Conservation (phyloP, 2,329 filamentous ascomycete species). For the Cladobotryum mycophilum region DNA sequence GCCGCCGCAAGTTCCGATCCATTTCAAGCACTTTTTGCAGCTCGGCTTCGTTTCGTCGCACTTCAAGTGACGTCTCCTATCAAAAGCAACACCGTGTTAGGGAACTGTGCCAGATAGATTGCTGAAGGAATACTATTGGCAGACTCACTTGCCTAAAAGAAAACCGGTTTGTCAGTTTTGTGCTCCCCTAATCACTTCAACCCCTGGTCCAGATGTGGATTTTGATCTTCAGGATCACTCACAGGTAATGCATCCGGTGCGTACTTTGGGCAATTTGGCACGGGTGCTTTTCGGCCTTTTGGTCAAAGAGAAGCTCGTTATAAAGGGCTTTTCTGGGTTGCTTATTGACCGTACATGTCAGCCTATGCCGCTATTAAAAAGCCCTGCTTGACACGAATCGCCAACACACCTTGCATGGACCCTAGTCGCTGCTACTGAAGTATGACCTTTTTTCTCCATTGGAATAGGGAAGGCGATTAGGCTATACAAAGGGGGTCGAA, state of each 20-base stretch:
- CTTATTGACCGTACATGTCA: neutral
- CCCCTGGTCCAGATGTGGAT: neutral
- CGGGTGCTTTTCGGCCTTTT: constrained; percentile 14
- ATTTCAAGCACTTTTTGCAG: constrained; percentile 30
- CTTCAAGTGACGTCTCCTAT: constrained; percentile 29
- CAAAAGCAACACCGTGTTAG: constrained; percentile 3
- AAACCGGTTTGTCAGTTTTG: constrained; percentile 5
- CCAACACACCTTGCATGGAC: neutral
- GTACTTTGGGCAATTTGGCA: constrained; percentile 26
- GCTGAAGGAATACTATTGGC: neutral
- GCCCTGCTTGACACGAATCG: neutral
- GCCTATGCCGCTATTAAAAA: neutral
- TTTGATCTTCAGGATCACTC: constrained; percentile 14
- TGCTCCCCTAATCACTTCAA: neutral
- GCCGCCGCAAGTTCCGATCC: constrained; percentile 29
- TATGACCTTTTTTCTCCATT: neutral
- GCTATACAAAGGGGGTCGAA: too few relatives aligned
- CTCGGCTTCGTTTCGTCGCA: constrained; percentile 31
- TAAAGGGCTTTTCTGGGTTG: constrained; percentile 7
- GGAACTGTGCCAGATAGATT: neutral
- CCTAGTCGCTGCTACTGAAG: neutral
- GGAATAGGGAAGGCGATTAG: too few relatives aligned
- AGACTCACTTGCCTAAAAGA: constrained; percentile 23
- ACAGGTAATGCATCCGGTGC: constrained; percentile 28
- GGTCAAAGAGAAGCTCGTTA: constrained; percentile 13